phyloP scores from a whole-genome alignment of 345 rosid species.

The Moringa oleifera region DNA sequence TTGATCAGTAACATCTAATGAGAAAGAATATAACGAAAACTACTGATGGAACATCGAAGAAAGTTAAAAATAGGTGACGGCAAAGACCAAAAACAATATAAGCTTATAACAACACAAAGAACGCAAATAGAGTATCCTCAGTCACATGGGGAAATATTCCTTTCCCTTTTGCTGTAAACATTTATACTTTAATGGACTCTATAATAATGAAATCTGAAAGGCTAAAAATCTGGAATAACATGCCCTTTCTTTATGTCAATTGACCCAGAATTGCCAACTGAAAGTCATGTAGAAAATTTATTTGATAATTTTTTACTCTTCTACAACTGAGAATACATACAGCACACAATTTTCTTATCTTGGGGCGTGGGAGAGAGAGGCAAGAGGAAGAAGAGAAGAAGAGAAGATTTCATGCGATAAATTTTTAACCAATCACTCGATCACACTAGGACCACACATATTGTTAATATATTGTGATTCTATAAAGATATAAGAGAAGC shows the following conservation, averaged over 20 bases:
- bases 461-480: too few species aligned
- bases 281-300: background rate
- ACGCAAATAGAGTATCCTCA: too few species aligned
- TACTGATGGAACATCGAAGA: background rate
- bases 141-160: too few species aligned
- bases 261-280: background rate
- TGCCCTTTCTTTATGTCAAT: background rate
- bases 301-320: too few species aligned
- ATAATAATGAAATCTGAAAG: background rate
- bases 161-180: background rate
- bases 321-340: background rate
- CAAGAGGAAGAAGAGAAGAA: background rate
- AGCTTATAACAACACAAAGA: background rate
- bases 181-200: background rate
- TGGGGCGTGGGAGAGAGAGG: background rate
- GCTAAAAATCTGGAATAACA: background rate
- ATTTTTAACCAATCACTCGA: too few species aligned
- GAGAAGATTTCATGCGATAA: too few species aligned
- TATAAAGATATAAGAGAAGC: background rate
- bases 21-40: too few species aligned
- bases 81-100: background rate
- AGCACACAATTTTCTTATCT: background rate
- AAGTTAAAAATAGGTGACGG: too few species aligned
- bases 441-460: too few species aligned
- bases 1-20: background rate